Conservation (phyloP, 352 stramenopile genomes). For the Globisporangium nunn region DNA sequence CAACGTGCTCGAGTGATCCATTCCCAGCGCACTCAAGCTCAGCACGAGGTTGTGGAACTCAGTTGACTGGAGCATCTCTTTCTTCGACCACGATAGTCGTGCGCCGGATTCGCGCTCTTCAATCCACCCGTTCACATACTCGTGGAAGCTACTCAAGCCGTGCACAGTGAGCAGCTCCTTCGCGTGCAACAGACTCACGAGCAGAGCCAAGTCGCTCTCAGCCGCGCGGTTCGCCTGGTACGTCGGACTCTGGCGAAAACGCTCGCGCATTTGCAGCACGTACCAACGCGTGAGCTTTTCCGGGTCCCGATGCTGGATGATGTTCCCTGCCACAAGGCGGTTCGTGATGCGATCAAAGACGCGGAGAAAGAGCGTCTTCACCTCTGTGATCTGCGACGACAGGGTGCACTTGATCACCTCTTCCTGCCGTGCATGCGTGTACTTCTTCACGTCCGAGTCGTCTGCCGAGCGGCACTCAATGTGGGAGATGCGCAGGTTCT, state of each 20-base stretch:
- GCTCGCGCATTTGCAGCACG: conserved; percentile 68
- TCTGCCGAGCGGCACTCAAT: conserved; percentile 95
- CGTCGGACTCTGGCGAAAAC: conserved; percentile 55
- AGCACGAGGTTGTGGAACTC: conserved; percentile 63
- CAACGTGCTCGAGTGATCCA: conserved; percentile 5
- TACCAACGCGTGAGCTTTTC: conserved; percentile 77
- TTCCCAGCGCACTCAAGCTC: conserved; percentile 26
- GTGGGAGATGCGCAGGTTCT: conserved; percentile 91
- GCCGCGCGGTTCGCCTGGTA: conserved; percentile 63
- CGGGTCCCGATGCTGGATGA: conserved; percentile 62
- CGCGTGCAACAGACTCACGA: conserved; percentile 69
- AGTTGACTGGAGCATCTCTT: conserved; percentile 57
- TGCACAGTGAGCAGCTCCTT: conserved; percentile 75
- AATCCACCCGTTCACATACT: conserved; percentile 55
- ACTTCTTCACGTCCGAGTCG: conserved; percentile 91
- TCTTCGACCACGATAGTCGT: conserved; percentile 74
- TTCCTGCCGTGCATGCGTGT: conserved; percentile 77
- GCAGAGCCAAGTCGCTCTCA: conserved; percentile 68
- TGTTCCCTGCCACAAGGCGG: conserved; percentile 40
- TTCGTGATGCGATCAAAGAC: conserved; percentile 60
- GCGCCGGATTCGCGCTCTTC: conserved; percentile 36
- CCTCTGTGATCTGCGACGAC: conserved; percentile 45
- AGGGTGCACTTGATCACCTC: conserved; percentile 77
- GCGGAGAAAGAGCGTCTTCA: conserved; percentile 58
- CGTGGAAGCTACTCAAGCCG: conserved; percentile 64